Conservation (phyloP, 768 basidiomycete species). For the Strobilomyces dryophilus region DNA sequence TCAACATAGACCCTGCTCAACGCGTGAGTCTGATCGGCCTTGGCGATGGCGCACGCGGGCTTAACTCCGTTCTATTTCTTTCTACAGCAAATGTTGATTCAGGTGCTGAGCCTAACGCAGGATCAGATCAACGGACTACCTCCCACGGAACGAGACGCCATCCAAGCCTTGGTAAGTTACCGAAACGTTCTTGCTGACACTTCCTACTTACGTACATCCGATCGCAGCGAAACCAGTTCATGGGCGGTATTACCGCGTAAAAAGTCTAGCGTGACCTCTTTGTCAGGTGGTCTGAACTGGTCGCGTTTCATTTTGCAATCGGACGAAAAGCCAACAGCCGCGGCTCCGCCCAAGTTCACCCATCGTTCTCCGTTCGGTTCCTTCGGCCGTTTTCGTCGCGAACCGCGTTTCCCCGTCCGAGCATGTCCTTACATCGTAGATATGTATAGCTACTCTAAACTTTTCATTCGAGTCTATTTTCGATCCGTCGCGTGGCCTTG, state of each 20-base stretch:
- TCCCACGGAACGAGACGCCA: slow-evolving; percentile 71
- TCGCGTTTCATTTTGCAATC: not conserved
- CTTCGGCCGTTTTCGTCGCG: not conserved
- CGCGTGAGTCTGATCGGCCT: slow-evolving; percentile 33
- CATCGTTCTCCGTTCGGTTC: not conserved
- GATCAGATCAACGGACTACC: slow-evolving; percentile 84
- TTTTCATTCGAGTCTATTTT: slow-evolving; percentile 46
- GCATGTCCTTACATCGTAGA: not conserved
- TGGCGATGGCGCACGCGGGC: not conserved
- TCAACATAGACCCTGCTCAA: slow-evolving; percentile 47
- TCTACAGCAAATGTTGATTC: slow-evolving; percentile 72
- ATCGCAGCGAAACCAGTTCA: slow-evolving; percentile 32
- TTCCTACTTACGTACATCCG: not conserved
- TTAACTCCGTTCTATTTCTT: not conserved
- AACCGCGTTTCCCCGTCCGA: not conserved
- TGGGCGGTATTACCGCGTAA: slow-evolving; percentile 30
- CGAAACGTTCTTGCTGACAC: not conserved
- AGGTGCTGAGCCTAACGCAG: slow-evolving; percentile 75
- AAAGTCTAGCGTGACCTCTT: not conserved
- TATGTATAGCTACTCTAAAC: slow-evolving; percentile 10
- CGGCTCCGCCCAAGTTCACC: no score
- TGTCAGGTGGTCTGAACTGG: no score
- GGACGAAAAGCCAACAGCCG: not conserved
- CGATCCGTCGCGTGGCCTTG: slow-evolving; percentile 53
- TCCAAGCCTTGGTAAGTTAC: slow-evolving; percentile 69